phyloP scores from a whole-genome alignment of 2,329 filamentous ascomycete species.

The Arthrobotrys entomopaga region DNA sequence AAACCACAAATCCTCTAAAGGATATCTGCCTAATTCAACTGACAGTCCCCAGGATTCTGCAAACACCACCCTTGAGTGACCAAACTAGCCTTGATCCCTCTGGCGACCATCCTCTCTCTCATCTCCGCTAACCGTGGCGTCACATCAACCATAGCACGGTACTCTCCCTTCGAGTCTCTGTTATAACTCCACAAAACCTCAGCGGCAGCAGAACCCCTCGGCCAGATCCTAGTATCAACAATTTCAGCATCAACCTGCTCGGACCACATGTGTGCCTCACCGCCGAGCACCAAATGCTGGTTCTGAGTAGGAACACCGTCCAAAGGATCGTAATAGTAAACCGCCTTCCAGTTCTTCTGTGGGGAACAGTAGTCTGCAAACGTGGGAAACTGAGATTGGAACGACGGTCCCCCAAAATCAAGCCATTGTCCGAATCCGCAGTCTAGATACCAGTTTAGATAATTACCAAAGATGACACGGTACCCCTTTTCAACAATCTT shows the following conservation, averaged over 20 bases:
- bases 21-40: background rate
- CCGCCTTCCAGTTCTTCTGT: constrained; percentile 79
- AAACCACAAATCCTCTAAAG: background rate
- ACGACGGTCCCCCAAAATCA: constrained; percentile 70
- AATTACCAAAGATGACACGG: constrained; percentile 78
- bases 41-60: constrained; percentile 57
- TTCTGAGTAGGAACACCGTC: constrained; percentile 71
- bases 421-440: constrained; percentile 84
- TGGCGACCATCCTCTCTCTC: constrained; percentile 77
- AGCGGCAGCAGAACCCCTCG: constrained; percentile 76
- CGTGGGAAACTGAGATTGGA: constrained; percentile 74
- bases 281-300: constrained; percentile 77
- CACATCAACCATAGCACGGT: constrained; percentile 76
- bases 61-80: constrained; percentile 59
- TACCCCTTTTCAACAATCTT: constrained; percentile 72
- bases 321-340: constrained; percentile 82
- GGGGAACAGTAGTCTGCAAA: constrained; percentile 85
- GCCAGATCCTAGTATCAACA: constrained; percentile 81
- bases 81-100: constrained; percentile 71
- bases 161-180: constrained; percentile 72
- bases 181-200: constrained; percentile 84
- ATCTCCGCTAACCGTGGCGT: constrained; percentile 77
- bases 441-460: constrained; percentile 84
- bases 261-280: constrained; percentile 83
- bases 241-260: constrained; percentile 81